These are phyloP conservation scores for Pythium pectinolyticum DNA, from an alignment of 352 stramenopile genomes.

Conservation along the genomic window DNA sequence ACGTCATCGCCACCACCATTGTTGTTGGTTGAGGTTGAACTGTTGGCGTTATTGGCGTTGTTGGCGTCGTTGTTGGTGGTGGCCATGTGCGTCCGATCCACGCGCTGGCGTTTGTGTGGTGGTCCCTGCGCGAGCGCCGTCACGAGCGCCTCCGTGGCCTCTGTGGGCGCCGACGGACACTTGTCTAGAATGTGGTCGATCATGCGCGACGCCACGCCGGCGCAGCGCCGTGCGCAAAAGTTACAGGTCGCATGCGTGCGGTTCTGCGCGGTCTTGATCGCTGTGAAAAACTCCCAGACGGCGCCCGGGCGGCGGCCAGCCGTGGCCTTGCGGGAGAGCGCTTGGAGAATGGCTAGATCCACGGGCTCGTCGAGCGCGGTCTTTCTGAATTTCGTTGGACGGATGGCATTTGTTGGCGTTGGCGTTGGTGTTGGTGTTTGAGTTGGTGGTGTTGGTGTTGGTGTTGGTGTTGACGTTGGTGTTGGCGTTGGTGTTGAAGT, in stretches of 20 bases:
- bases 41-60: no score
- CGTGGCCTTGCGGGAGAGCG: constrained; percentile 3
- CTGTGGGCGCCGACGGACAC: constrained; percentile 35
- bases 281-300: constrained; percentile 55
- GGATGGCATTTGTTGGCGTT: constrained; percentile 1
- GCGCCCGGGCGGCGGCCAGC: constrained; percentile 40
- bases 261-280: constrained; percentile 42
- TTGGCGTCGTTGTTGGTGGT: no score
- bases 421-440: constrained; percentile 3
- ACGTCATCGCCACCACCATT: not conserved
- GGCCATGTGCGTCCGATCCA: no score
- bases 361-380: not conserved
- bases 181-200: constrained; percentile 44
- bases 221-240: constrained; percentile 47
- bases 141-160: constrained; percentile 30
- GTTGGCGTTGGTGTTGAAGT: not conserved
- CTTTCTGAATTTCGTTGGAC: not conserved
- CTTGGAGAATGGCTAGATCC: not conserved
- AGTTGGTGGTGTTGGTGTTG: not conserved
- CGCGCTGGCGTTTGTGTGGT: constrained; percentile 3
- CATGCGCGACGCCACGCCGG: constrained; percentile 55
- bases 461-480: not conserved
- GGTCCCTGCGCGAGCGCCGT: constrained; percentile 4
- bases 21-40: not conserved
- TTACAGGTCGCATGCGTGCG: constrained; percentile 50